A percentile compares a stretch with the other conserved stretches of the same genome.
phyloP scores from a whole-genome alignment of 2,329 filamentous ascomycete species.

The Myotisia sp. region DNA sequence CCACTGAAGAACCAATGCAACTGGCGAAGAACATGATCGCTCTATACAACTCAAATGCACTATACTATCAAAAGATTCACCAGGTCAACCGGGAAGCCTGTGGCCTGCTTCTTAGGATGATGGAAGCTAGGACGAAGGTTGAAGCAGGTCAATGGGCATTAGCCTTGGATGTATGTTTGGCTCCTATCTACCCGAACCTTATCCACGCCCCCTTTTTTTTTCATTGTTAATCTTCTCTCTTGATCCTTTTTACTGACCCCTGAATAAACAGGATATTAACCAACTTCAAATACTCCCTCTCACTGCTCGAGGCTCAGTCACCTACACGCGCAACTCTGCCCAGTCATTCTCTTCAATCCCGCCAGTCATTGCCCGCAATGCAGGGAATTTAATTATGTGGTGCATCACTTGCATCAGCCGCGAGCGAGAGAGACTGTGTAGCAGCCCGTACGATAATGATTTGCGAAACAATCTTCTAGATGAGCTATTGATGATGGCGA shows the following conservation, averaged over 20 bases:
- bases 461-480: constrained; percentile 43
- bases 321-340: constrained; percentile 63
- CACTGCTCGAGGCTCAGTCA: constrained; percentile 57
- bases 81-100: constrained; percentile 44
- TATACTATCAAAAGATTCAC: constrained; percentile 48
- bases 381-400: constrained; percentile 88
- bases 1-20: constrained; percentile 51
- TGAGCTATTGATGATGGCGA: constrained; percentile 62
- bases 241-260: too few species aligned
- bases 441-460: constrained; percentile 53
- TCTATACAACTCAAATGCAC: constrained; percentile 47
- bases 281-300: constrained; percentile 67
- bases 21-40: constrained; percentile 49
- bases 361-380: constrained; percentile 70
- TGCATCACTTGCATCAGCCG: constrained; percentile 73
- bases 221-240: constrained; percentile 1
- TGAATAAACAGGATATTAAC: constrained; percentile 53
- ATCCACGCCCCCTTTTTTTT: constrained; percentile 1
- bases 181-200: neutral
- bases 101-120: constrained; percentile 45
- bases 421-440: constrained; percentile 57
- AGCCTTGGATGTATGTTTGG: constrained; percentile 48
- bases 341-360: constrained; percentile 67
- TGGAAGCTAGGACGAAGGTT: constrained; percentile 45
- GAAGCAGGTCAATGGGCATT: constrained; percentile 45